Evolutionary conservation across 306 rosid species (phyloP), one percentile per base, ranked within the genome.

Genomic region (Medicago truncatula): DNA sequence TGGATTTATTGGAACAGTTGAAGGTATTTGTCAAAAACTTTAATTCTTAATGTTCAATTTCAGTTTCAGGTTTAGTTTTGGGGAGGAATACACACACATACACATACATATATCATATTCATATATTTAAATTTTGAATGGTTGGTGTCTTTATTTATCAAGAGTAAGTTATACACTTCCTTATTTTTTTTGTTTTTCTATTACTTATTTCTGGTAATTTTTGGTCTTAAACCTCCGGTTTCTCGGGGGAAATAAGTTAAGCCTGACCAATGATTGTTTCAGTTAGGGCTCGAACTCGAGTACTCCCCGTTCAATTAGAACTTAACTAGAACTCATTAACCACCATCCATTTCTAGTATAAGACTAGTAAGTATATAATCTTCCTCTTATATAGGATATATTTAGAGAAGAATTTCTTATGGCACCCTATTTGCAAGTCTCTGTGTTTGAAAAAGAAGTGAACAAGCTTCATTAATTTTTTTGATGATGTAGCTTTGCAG

Each of bases 401-500:
- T 17, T 17, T 54, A 18, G 60, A 18, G 60, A 18, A 18, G 25
- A 34, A 5, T 34, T 34, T 34, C 7, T 34, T 34, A 34, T 5
- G 6, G 38, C 5, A 34, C 38, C 38, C 1, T 34, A 34, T 34
- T 1, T 34, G 31, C 38, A 34, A 34, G 38, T 34, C 6, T 31
- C 6, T 34, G 38, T 34, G 38, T 34, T 4, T 20, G 25, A 54
- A 41, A 39, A 68, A 54, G 71, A 47, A 70, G 23, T 14, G 36
- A 60, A 76, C 60, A 75, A 61, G 25, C 56, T 71, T 83, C 53
- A 78, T 25, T 74, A 65, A 67, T 46, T 71, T 75, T 78, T 79
- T 63, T 86, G 64, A 56, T 76, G 47, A 44, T 89, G 91, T 74
- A 96, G 97, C 98, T 83, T 80, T 96, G 91, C 92, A 89, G 90